A percentile compares a stretch with the other conserved stretches of the same genome.
phyloP scores from a whole-genome alignment of 164 flowering plant species.

The Annona squamosa region DNA sequence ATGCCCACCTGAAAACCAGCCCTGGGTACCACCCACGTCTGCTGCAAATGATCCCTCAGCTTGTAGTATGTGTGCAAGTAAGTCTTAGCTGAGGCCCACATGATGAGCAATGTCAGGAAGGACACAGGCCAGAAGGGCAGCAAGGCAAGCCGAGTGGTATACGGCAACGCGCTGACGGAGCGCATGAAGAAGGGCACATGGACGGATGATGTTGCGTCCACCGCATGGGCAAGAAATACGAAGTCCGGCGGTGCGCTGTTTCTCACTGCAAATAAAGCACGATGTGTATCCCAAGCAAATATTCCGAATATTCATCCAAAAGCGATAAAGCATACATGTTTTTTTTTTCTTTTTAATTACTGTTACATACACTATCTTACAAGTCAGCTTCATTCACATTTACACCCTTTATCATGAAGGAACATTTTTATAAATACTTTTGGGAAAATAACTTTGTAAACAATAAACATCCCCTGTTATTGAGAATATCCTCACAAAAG shows the following conservation, averaged over 20 bases:
- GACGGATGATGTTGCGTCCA: constrained; percentile 54
- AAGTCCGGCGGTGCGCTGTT: constrained; percentile 54
- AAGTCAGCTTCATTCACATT: too few species aligned
- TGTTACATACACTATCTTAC: too few species aligned
- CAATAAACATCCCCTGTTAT: too few species aligned
- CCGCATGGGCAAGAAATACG: constrained; percentile 79
- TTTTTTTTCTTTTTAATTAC: too few species aligned
- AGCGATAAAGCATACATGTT: neutral
- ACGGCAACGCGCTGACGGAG: constrained; percentile 52
- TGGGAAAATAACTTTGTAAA: too few species aligned
- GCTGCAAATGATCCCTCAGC: constrained; percentile 51
- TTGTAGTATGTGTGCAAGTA: constrained; percentile 52
- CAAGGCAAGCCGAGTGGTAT: constrained; percentile 31
- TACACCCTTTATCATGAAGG: too few species aligned
- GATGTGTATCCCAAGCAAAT: neutral
- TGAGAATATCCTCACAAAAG: too few species aligned
- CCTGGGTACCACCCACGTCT: constrained; percentile 82
- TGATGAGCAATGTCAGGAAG: constrained; percentile 33
- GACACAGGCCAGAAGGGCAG: constrained; percentile 50
- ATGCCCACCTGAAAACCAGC: constrained; percentile 76
- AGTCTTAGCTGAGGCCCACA: constrained; percentile 71
- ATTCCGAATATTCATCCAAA: neutral
- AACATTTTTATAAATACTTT: too few species aligned
- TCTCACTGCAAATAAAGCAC: constrained; percentile 30
- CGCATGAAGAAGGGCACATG: constrained; percentile 64